phyloP scores from a whole-genome alignment of 768 basidiomycete species.

The Butyriboletus loyo region DNA sequence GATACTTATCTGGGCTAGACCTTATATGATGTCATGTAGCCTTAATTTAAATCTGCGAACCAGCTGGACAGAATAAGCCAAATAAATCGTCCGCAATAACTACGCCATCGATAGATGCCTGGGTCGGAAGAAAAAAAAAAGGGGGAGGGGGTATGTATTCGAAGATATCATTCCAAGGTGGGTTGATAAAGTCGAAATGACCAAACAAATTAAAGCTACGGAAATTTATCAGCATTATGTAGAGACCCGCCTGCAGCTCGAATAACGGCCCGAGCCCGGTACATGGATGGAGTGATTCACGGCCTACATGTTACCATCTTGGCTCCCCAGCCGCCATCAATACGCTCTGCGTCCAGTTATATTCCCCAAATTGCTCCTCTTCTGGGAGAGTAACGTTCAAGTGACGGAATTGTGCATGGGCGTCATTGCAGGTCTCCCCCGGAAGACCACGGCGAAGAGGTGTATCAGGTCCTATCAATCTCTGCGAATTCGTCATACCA shows the following conservation, averaged over 20 bases:
- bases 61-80: not conserved
- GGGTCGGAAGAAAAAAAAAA: constrained; percentile 3
- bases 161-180: constrained; percentile 12
- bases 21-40: constrained; percentile 23
- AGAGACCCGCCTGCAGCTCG: constrained; percentile 34
- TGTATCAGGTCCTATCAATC: constrained; percentile 12
- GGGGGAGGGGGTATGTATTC: constrained; percentile 24
- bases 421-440: constrained; percentile 17
- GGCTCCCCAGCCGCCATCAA: constrained; percentile 62
- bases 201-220: constrained; percentile 16
- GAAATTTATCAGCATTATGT: constrained; percentile 12
- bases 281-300: constrained; percentile 7
- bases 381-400: constrained; percentile 28
- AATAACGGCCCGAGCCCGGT: constrained; percentile 17
- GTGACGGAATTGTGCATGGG: constrained; percentile 25
- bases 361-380: constrained; percentile 44
- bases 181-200: constrained; percentile 8
- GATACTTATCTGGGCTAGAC: not conserved
- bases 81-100: not conserved
- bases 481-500: constrained; percentile 14
- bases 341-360: constrained; percentile 75
- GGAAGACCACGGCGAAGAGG: constrained; percentile 16
- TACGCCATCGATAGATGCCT: not conserved
- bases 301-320: constrained; percentile 32
- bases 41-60: constrained; percentile 7